Conservation (phyloP, 768 basidiomycete species). For the Tulasnella sp. region DNA sequence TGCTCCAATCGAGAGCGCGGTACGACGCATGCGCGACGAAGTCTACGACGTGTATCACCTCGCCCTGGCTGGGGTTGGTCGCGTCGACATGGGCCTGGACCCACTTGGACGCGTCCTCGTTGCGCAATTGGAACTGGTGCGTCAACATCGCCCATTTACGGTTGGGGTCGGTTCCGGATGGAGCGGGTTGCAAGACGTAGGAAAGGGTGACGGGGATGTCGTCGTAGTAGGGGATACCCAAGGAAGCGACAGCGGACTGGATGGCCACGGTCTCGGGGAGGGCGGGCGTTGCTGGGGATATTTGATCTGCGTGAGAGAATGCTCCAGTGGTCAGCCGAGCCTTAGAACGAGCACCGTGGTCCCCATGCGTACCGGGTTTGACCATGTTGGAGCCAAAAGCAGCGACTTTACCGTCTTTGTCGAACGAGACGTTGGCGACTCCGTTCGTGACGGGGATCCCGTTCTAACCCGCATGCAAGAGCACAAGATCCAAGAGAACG, state of each 20-base stretch:
- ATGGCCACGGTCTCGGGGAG: slow-evolving; percentile 27
- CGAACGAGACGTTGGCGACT: slow-evolving; percentile 46
- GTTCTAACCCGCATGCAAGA: slow-evolving; percentile 31
- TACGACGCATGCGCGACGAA: slow-evolving; percentile 46
- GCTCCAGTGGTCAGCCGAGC: background rate
- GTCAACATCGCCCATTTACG: background rate
- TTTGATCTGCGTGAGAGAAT: slow-evolving; percentile 25
- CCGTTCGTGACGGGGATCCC: slow-evolving; percentile 41
- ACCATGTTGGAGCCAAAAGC: slow-evolving; percentile 49
- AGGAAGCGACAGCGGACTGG: background rate
- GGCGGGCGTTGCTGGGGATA: slow-evolving; percentile 40
- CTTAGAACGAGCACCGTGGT: no score
- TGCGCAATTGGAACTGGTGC: background rate
- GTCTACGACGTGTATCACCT: slow-evolving; percentile 44
- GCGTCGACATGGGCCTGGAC: background rate
- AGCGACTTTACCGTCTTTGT: slow-evolving; percentile 40
- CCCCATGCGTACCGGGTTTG: slow-evolving; percentile 37
- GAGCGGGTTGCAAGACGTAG: background rate
- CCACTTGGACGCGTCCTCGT: background rate
- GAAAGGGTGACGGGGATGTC: background rate
- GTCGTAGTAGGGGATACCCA: background rate
- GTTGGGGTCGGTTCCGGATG: background rate
- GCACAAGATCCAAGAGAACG: background rate
- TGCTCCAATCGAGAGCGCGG: background rate
- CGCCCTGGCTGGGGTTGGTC: background rate